These are phyloP conservation scores for Fusarium buharicum DNA, from an alignment of 2,329 filamentous ascomycete species.

Conservation along the genomic window DNA sequence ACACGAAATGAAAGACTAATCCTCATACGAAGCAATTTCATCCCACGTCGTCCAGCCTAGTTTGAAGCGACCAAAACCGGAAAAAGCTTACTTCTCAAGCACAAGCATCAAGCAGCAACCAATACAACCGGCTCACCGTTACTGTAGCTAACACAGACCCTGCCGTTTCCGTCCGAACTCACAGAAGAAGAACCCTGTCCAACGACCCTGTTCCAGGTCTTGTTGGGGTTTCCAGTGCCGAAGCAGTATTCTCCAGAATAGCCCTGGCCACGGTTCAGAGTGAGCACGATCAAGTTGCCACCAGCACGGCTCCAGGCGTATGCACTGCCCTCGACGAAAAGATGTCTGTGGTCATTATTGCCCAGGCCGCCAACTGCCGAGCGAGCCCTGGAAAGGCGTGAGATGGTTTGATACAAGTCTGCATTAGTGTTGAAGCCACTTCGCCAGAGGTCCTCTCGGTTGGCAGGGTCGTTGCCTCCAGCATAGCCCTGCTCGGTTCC, in stretches of 20 bases:
- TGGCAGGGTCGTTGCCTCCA: slow-evolving; percentile 58
- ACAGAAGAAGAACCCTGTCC: slow-evolving; percentile 7
- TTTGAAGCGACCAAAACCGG: slow-evolving; percentile 12
- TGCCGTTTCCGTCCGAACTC: slow-evolving; percentile 6
- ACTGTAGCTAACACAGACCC: slow-evolving; percentile 21
- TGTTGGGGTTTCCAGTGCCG: slow-evolving; percentile 21
- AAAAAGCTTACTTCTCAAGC: too few relatives aligned
- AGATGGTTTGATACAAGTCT: slow-evolving; percentile 32
- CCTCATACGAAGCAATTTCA: not conserved
- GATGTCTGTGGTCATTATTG: slow-evolving; percentile 27
- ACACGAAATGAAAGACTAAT: not conserved
- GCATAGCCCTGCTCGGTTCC: slow-evolving; percentile 71
- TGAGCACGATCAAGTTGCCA: slow-evolving; percentile 23
- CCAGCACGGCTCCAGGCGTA: slow-evolving; percentile 33
- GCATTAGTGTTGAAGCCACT: slow-evolving; percentile 55
- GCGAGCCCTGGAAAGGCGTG: slow-evolving; percentile 26
- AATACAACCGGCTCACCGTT: slow-evolving; percentile 35
- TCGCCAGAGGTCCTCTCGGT: slow-evolving; percentile 69
- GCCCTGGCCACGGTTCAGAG: slow-evolving; percentile 18
- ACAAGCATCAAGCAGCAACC: slow-evolving; percentile 3
- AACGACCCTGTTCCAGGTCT: slow-evolving; percentile 30
- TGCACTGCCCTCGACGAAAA: slow-evolving; percentile 10
- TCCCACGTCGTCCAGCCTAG: not conserved
- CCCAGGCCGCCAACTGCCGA: slow-evolving; percentile 11
- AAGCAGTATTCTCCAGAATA: slow-evolving; percentile 27